Base-by-base conservation (phyloP, 176 grass and related monocot species). In the Carex kokanica region DNA sequence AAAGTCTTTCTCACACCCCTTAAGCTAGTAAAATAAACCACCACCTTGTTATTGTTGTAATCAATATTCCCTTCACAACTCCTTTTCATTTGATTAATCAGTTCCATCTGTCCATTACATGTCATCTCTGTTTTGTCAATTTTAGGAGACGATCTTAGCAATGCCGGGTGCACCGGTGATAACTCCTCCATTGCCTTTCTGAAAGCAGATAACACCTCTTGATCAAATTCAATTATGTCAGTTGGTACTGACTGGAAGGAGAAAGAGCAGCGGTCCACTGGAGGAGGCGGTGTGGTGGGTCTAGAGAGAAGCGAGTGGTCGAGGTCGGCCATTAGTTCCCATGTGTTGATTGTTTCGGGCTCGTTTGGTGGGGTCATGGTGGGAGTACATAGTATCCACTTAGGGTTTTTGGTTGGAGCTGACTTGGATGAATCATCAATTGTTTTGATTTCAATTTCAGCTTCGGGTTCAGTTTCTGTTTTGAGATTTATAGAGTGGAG, bases 281-380 rank as follows among this genome's bases (percentile, higher is more conserved):
- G 43, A 85, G 60, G 8, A 29, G 78, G 85, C 54, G 88, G 85
- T 74, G 90, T 59, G 23, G 49, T 34, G 81, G 74, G 62, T 83
- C 61, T 57, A 2, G 47, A 69, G 2, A 87, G 60, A 66, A 87
- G 89, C 13, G 88, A 88, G 58, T 86, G 81, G 40, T 98, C 96
- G 49, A 98, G 78, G 51, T 89, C 96, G 17, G 91, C 88, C 93
- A 98, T 98, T 62, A 98, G 90, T 77, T 80, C 88, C 82, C 88
- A 88, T 49, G 91, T 85, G 80, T 98, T 90, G 84, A 98, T 93
- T 78, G 79, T 84, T 88, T 98, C 96, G 0, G 91, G 91, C 75
- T 98, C 96, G 68, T 95, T 98, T 8, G 96, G 96, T 31, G 96
- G 96, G 47, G 96, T 98, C 89, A 87, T 91, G 84, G 88, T 98